A percentile compares a stretch with the other conserved stretches of the same genome.
phyloP scores from a whole-genome alignment of 345 rosid species.

The Pugionium cornutum region DNA sequence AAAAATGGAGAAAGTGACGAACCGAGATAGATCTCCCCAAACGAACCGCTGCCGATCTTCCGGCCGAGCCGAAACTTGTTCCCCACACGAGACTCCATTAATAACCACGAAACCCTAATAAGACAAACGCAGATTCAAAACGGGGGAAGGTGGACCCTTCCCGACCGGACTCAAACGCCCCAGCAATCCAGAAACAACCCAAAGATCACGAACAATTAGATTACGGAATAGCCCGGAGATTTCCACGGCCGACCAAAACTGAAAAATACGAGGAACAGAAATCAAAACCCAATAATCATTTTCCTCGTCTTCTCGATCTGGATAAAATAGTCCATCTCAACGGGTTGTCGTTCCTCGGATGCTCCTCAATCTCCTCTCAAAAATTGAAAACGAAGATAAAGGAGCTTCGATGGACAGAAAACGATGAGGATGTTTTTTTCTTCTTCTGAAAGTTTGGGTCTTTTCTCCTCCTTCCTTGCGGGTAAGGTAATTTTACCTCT shows the following conservation, averaged over 20 bases:
- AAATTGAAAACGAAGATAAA: conserved; percentile 18
- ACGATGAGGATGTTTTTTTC: conserved; percentile 29
- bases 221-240: no score
- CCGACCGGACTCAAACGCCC: no score
- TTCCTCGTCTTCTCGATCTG: no score
- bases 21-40: conserved; percentile 68
- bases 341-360: no score
- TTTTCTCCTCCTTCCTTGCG: conserved; percentile 15
- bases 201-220: no score
- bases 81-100: conserved; percentile 62
- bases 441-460: conserved; percentile 20
- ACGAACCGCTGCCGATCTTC: conserved; percentile 71
- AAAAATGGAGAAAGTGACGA: conserved; percentile 18
- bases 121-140: conserved; percentile 16
- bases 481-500: neutral
- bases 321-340: no score
- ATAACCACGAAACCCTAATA: conserved; percentile 2
- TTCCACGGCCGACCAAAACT: neutral
- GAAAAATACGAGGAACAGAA: no score
- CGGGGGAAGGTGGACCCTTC: neutral
- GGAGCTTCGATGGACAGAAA: conserved; percentile 29
- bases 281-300: no score
- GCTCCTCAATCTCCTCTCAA: conserved; percentile 5
- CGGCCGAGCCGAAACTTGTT: conserved; percentile 63
- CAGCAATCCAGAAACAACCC: no score